Conservation (phyloP, 148 eudicot species). For the Vaccinium darrowii region DNA sequence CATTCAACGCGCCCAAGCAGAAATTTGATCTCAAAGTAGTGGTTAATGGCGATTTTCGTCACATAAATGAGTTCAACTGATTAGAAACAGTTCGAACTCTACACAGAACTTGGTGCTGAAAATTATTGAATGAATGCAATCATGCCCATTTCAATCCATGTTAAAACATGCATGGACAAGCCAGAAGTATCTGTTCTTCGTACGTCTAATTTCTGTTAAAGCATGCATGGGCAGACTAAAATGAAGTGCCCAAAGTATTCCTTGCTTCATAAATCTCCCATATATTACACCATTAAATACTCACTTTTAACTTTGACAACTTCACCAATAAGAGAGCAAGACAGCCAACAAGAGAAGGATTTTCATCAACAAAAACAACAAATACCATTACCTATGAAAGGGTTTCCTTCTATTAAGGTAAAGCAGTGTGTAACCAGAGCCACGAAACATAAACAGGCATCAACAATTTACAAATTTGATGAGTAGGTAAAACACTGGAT, state of each 20-base stretch:
- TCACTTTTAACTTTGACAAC: neutral
- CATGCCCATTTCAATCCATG: neutral
- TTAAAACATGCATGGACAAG: neutral
- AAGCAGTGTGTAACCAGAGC: slow-evolving; percentile 4
- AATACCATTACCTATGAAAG: neutral
- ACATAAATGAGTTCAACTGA: neutral
- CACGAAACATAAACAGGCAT: neutral
- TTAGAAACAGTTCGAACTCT: neutral
- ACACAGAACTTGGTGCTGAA: neutral
- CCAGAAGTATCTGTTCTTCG: neutral
- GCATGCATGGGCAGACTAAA: neutral
- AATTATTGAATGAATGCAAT: neutral
- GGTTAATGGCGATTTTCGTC: neutral
- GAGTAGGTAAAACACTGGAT: neutral
- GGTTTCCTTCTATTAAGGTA: neutral
- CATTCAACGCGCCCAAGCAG: neutral
- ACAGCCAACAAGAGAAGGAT: neutral
- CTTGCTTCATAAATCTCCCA: neutral
- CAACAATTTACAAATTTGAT: neutral
- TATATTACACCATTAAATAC: neutral
- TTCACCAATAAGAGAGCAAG: neutral
- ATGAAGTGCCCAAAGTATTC: neutral
- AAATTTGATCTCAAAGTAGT: neutral
- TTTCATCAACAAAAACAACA: neutral
- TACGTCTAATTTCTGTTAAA: neutral